Conservation (phyloP, 2,329 filamentous ascomycete genomes). For the Drechslerella coelobrocha region DNA sequence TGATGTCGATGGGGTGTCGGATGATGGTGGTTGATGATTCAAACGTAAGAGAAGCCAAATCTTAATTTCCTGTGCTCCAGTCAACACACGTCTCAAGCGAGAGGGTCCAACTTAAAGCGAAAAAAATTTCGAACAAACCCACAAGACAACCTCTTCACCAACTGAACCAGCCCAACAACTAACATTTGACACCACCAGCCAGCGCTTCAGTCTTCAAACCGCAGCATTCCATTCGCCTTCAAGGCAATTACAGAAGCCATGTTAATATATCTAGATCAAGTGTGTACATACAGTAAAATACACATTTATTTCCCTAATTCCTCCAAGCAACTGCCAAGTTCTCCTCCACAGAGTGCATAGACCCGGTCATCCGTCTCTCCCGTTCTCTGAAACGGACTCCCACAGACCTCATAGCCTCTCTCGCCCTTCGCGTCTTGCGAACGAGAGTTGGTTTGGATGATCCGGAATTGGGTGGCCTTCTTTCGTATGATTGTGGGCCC, state of each 20-base stretch:
- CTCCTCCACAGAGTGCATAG: constrained; percentile 14
- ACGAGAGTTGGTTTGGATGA: constrained; percentile 47
- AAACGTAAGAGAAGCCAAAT: constrained; percentile 10
- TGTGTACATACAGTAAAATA: neutral
- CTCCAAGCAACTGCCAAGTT: no score
- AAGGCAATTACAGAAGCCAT: neutral
- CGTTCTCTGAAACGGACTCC: neutral
- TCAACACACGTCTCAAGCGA: constrained; percentile 19
- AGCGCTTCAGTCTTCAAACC: neutral
- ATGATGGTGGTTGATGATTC: constrained; percentile 1
- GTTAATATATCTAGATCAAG: neutral
- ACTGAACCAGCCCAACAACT: neutral
- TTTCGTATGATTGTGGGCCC: constrained; percentile 19
- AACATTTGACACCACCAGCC: neutral
- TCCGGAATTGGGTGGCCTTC: constrained; percentile 7
- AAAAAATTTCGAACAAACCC: no score
- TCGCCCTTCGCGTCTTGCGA: constrained; percentile 43
- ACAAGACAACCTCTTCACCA: no score
- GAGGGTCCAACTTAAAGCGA: neutral
- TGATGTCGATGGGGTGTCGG: neutral
- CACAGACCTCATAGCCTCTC: constrained; percentile 47
- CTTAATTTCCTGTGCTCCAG: constrained; percentile 4
- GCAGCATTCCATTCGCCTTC: neutral
- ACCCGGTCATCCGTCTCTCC: constrained; percentile 46
- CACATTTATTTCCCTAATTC: neutral